Percentiles rank a stretch among this genome's conserved stretches.
Evolutionary conservation across 768 basidiomycete species (phyloP).

Genomic region (Lactarius pseudohatsudake): DNA sequence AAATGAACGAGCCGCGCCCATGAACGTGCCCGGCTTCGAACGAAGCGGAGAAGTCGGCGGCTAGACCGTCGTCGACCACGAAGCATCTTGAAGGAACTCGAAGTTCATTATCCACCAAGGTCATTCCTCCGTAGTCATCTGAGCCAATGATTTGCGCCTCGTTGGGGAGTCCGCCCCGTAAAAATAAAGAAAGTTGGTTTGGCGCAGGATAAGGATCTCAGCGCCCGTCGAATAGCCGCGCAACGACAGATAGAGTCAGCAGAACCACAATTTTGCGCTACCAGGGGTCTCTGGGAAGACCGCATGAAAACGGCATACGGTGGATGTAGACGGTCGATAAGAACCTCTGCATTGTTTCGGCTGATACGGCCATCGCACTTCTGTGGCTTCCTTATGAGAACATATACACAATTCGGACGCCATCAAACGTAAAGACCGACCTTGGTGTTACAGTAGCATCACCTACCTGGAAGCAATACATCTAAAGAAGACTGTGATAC

Average conservation of each 20-base stretch:
- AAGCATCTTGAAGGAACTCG: not conserved
- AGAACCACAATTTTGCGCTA: constrained; percentile 1
- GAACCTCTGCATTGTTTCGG: not conserved
- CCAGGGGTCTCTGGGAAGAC: constrained; percentile 11
- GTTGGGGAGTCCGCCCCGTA: not conserved
- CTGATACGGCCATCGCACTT: not conserved
- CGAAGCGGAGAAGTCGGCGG: not conserved
- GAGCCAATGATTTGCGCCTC: not conserved
- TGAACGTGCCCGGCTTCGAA: not conserved
- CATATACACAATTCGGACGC: not conserved
- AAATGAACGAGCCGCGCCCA: not conserved
- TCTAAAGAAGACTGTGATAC: not conserved
- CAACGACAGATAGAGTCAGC: not conserved
- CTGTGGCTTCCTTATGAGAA: not conserved
- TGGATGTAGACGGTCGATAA: not conserved
- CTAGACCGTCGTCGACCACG: not conserved
- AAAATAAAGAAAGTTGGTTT: not conserved
- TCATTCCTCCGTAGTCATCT: not conserved
- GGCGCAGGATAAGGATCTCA: not conserved
- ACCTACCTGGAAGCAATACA: not conserved
- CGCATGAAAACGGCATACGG: not conserved
- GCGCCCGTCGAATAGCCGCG: not conserved
- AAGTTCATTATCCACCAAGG: not conserved
- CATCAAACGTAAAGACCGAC: not conserved
- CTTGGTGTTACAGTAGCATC: not conserved